Conservation (phyloP, 2,329 filamentous ascomycete genomes). For the Talaromyces verruculosus region DNA sequence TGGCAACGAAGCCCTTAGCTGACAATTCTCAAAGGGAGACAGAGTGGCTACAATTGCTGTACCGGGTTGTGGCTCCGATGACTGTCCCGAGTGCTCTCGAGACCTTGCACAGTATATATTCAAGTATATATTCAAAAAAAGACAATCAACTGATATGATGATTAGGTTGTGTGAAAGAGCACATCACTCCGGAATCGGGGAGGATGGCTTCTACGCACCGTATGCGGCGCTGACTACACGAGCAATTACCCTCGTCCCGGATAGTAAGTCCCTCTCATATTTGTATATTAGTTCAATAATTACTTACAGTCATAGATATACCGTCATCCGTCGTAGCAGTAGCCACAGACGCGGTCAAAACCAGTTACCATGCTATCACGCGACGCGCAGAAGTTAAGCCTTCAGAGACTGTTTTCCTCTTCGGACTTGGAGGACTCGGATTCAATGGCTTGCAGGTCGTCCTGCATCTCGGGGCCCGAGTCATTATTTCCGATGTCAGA, state of each 20-base stretch:
- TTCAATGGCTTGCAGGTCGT: constrained; percentile 47
- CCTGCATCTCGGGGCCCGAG: constrained; percentile 51
- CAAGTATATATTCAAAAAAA: background rate
- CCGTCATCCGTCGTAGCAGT: constrained; percentile 37
- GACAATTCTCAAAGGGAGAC: background rate
- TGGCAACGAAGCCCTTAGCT: too few relatives aligned
- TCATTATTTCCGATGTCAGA: constrained; percentile 38
- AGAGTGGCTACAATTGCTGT: constrained; percentile 5
- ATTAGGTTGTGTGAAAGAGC: background rate
- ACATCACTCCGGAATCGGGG: background rate
- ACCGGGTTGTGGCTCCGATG: constrained; percentile 31
- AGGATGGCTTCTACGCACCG: background rate
- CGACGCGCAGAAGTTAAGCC: constrained; percentile 37
- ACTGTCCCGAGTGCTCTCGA: constrained; percentile 43
- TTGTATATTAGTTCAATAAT: too few relatives aligned
- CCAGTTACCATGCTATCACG: constrained; percentile 44
- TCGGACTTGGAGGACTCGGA: constrained; percentile 45
- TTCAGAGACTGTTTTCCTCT: constrained; percentile 42
- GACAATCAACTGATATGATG: background rate
- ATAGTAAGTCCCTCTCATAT: constrained; percentile 18
- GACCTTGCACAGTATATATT: constrained; percentile 29
- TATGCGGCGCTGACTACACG: background rate
- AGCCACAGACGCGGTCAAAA: constrained; percentile 45
- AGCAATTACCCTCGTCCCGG: background rate
- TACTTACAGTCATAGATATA: constrained; percentile 24